These are phyloP conservation scores for Aegilops longissima DNA, from an alignment of 176 grass and related monocot species.

Conservation along the genomic window DNA sequence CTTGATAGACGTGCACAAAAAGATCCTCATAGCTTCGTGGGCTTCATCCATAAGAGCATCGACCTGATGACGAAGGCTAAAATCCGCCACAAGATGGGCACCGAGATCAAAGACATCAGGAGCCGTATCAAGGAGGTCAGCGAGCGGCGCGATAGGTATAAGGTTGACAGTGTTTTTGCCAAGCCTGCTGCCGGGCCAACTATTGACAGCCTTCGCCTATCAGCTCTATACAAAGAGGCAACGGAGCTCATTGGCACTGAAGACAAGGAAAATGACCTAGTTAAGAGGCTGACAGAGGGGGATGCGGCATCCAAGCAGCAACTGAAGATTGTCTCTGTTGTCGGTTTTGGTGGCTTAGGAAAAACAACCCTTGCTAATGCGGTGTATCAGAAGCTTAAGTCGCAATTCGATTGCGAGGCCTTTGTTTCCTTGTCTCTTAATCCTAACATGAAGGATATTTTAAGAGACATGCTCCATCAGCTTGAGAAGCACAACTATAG, in stretches of 20 bases:
- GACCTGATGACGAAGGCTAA: background rate
- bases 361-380: conserved; percentile 22
- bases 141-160: background rate
- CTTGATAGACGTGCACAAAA: background rate
- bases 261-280: background rate
- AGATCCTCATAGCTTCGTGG: background rate
- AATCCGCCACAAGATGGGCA: background rate
- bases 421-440: background rate
- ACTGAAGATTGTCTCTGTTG: background rate
- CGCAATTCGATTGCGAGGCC: background rate
- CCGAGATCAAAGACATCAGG: background rate
- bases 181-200: background rate
- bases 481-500: background rate
- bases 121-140: background rate
- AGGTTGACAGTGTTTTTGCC: background rate
- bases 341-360: conserved; percentile 22
- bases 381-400: background rate
- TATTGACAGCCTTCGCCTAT: background rate
- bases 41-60: background rate
- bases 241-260: background rate
- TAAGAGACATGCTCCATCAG: conserved; percentile 5
- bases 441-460: background rate
- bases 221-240: background rate
- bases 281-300: background rate
- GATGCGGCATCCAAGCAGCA: background rate